Conservation (phyloP, 2,329 filamentous ascomycete species). For the Domatiomyces globalis region DNA sequence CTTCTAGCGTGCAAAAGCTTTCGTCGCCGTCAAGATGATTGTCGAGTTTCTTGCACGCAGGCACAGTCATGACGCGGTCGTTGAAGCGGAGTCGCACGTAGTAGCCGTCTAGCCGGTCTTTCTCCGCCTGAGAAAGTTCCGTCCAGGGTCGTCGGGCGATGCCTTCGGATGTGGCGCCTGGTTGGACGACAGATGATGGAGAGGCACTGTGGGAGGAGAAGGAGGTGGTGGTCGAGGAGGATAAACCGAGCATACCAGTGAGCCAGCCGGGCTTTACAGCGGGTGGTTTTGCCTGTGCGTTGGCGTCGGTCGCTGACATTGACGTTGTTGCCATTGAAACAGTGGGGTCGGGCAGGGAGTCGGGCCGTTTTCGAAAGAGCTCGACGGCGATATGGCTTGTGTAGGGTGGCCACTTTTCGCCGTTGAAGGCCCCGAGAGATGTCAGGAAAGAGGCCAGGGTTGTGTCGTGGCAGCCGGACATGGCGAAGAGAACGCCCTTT, state of each 20-base stretch:
- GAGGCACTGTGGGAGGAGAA: slow-evolving; percentile 13
- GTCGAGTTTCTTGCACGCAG: slow-evolving; percentile 60
- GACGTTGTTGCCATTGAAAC: slow-evolving; percentile 2
- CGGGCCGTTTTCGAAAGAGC: slow-evolving; percentile 51
- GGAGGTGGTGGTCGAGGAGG: slow-evolving; percentile 20
- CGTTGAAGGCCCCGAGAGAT: slow-evolving; percentile 64
- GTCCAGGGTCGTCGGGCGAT: slow-evolving; percentile 48
- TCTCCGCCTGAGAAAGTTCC: slow-evolving; percentile 44
- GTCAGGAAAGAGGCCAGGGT: slow-evolving; percentile 68
- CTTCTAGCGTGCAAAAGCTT: slow-evolving; percentile 77
- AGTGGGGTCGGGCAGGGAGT: slow-evolving; percentile 22
- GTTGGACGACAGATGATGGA: slow-evolving; percentile 7
- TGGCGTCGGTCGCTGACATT: slow-evolving; percentile 21
- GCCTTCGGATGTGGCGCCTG: slow-evolving; percentile 19
- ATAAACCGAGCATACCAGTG: slow-evolving; percentile 17
- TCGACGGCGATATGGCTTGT: slow-evolving; percentile 87
- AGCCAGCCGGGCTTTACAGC: slow-evolving; percentile 11
- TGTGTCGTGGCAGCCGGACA: slow-evolving; percentile 86
- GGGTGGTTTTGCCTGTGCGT: slow-evolving; percentile 10
- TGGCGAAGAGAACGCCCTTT: slow-evolving; percentile 52
- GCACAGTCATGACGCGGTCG: slow-evolving; percentile 64
- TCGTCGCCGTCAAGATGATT: slow-evolving; percentile 80
- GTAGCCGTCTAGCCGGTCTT: slow-evolving; percentile 52
- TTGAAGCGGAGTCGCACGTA: slow-evolving; percentile 90
- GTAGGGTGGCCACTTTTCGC: slow-evolving; percentile 73